Base-by-base conservation (phyloP, 1,139 yeast genomes). In the Arxiozyma heterogenica region DNA sequence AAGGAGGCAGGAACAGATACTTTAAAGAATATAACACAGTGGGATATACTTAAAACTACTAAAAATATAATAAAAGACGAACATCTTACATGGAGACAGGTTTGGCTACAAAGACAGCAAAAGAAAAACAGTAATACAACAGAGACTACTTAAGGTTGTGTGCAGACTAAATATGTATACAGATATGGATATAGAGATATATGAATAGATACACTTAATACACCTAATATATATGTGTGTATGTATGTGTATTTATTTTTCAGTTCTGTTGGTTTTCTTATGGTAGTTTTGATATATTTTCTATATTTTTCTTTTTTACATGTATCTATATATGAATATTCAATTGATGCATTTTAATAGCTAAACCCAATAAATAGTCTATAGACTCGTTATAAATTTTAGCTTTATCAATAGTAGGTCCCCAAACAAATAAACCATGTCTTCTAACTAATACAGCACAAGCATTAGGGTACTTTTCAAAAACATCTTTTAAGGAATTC, bases 371-470 rank as follows among this genome's bases (percentile, higher is more conserved):
- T 61, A 93, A 73, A 67, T 91, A 91, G 66, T 91, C 98, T 60
- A 91, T 81, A 41, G 97, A 95, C 70, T 93, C 98, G 67, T 90
- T 89, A 69, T 86, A 85, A 20, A 91, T 81, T 72, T 91, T 91
- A 51, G 97, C 96, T 70, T 90, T 89, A 88, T 95, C 86, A 15
- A 89, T 88, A 27, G 80, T 82, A 62, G 86, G 90, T 25, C 97
- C 98, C 97, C 98, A 91, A 18, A 90, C 96, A 66, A 85, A 91
- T 46, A 91, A 84, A 0, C 98, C 98, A 65, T 91, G 98, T 66
- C 96, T 78, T 69, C 96, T 80, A 8, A 91, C 98, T 55, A 91
- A 75, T 1, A 91, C 91, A 0, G 98, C 97, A 8, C 90, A 80
- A 2, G 95, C 74, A 0, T 80, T 78, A 1, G 97, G 96, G 61